Percentiles rank a stretch among this genome's conserved stretches.
phyloP scores from a whole-genome alignment of 306 rosid species.

The Hippophae tibetana region DNA sequence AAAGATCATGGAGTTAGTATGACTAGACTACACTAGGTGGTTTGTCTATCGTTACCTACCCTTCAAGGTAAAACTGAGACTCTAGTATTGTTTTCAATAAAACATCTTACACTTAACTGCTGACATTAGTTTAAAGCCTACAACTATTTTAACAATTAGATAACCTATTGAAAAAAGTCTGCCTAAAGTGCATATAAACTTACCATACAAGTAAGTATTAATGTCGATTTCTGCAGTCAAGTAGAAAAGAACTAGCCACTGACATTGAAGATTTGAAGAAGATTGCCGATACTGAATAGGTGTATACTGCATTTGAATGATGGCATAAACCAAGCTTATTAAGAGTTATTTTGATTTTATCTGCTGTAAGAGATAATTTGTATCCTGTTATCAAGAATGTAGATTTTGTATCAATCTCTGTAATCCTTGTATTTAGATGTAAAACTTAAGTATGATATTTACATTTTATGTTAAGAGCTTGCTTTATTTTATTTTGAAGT shows the following conservation, averaged over 20 bases:
- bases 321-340: constrained; percentile 10
- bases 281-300: constrained; percentile 65
- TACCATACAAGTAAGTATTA: too few relatives aligned
- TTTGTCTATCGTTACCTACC: constrained; percentile 98
- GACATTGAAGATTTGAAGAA: constrained; percentile 35
- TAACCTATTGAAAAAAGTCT: too few relatives aligned
- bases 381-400: constrained; percentile 43
- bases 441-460: too few relatives aligned
- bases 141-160: too few relatives aligned
- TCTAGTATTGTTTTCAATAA: not conserved
- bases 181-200: too few relatives aligned
- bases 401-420: constrained; percentile 31
- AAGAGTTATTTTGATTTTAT: constrained; percentile 17
- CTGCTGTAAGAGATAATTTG: constrained; percentile 36
- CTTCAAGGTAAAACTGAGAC: constrained; percentile 56
- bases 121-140: too few relatives aligned
- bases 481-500: too few relatives aligned
- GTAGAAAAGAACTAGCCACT: constrained; percentile 84
- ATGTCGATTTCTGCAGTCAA: constrained; percentile 42
- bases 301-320: not conserved
- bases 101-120: too few relatives aligned
- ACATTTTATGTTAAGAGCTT: too few relatives aligned
- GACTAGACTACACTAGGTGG: constrained; percentile 98
- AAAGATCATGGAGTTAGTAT: constrained; percentile 89
- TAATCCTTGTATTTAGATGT: constrained; percentile 22